Evolutionary conservation across 2,329 filamentous ascomycete genomes (phyloP).

Genomic region (Arthrobotrys megalospora): DNA sequence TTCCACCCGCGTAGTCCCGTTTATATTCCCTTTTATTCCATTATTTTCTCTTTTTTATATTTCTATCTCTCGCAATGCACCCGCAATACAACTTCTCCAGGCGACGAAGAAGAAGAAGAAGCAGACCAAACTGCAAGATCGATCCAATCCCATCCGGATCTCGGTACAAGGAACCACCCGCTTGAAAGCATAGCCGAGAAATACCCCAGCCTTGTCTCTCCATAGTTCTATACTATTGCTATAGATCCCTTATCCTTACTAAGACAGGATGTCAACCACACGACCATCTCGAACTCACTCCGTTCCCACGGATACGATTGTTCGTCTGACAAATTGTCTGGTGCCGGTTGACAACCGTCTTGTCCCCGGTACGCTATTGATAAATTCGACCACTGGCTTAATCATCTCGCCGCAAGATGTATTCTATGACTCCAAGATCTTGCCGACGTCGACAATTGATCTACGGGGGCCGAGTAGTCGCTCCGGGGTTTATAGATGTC

Average conservation of each 20-base stretch:
- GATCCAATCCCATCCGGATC: constrained; percentile 15
- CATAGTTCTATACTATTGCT: constrained; percentile 14
- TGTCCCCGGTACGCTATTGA: constrained; percentile 86
- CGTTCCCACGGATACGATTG: constrained; percentile 71
- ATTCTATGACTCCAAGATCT: constrained; percentile 78
- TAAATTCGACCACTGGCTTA: constrained; percentile 84
- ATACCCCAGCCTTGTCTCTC: constrained; percentile 8
- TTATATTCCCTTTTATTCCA: constrained; percentile 26
- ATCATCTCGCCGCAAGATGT: constrained; percentile 79
- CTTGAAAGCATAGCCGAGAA: constrained; percentile 20
- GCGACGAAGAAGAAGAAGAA: neutral
- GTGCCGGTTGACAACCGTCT: constrained; percentile 79
- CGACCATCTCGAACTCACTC: constrained; percentile 43
- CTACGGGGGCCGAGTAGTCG: constrained; percentile 84
- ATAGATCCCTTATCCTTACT: neutral
- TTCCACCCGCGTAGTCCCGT: constrained; percentile 9
- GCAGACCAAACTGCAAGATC: constrained; percentile 17
- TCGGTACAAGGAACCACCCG: constrained; percentile 34
- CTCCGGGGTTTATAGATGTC: constrained; percentile 89
- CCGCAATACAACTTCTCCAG: constrained; percentile 9
- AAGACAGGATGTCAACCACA: constrained; percentile 21
- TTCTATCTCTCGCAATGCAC: constrained; percentile 52
- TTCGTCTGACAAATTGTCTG: constrained; percentile 90
- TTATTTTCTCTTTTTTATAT: constrained; percentile 20
- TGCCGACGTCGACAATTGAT: constrained; percentile 82